Conservation (phyloP, 352 stramenopile genomes). For the Phytopythium vexans region DNA sequence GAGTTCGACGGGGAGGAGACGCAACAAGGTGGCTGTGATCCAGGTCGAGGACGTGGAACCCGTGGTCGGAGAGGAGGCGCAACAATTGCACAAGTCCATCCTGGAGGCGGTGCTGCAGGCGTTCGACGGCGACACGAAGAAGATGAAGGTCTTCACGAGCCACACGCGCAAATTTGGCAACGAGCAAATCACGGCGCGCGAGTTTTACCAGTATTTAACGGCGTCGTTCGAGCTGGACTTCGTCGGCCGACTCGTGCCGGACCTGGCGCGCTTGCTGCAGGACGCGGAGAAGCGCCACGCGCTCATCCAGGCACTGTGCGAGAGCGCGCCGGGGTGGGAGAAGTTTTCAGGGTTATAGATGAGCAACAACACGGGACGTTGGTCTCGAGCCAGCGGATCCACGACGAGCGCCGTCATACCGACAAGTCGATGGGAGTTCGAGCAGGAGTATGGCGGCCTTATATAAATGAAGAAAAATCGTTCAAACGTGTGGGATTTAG, state of each 20-base stretch:
- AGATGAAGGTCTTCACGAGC: constrained; percentile 85
- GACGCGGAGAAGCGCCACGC: constrained; percentile 84
- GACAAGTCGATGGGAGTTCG: constrained; percentile 1
- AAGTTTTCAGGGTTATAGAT: constrained; percentile 79
- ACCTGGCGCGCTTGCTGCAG: constrained; percentile 80
- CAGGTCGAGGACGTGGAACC: constrained; percentile 79
- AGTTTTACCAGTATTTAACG: constrained; percentile 90
- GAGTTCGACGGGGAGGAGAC: constrained; percentile 35
- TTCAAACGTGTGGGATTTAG: no score
- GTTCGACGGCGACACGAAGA: constrained; percentile 72
- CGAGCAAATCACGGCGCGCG: constrained; percentile 80
- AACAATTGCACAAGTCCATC: constrained; percentile 82
- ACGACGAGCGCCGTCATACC: background rate
- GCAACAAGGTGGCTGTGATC: constrained; percentile 38
- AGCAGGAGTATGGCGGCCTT: background rate
- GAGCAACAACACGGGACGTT: background rate
- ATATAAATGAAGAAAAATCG: no score
- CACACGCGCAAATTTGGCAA: constrained; percentile 84
- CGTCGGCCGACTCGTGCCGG: constrained; percentile 77
- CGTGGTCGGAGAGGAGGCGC: constrained; percentile 77
- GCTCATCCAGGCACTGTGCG: constrained; percentile 78
- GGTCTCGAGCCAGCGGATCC: background rate
- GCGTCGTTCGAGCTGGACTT: constrained; percentile 87
- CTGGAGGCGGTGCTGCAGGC: constrained; percentile 70
- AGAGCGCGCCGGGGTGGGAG: constrained; percentile 78